These are phyloP conservation scores for Codiaeum variegatum DNA, from an alignment of 441 rosid genomes.

Conservation along the genomic window DNA sequence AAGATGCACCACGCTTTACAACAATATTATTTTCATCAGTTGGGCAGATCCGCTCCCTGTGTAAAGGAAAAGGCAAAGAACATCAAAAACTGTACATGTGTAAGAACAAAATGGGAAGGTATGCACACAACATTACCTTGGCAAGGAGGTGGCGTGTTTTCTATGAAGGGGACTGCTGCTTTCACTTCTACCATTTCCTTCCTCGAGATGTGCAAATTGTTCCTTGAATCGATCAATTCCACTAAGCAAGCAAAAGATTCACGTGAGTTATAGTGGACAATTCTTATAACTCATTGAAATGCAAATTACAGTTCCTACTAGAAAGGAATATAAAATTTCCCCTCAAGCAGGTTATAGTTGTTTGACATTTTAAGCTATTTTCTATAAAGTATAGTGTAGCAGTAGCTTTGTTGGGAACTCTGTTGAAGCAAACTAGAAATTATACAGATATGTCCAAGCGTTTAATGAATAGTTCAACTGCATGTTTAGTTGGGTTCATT, in stretches of 20 bases:
- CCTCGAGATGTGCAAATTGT: slow-evolving; percentile 94
- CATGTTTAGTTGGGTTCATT: neutral
- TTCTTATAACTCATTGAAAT: neutral
- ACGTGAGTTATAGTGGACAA: neutral
- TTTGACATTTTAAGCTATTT: too few relatives aligned
- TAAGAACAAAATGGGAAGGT: slow-evolving; percentile 10
- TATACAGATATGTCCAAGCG: neutral
- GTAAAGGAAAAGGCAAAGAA: slow-evolving; percentile 8
- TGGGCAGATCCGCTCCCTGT: slow-evolving; percentile 71
- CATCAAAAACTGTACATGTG: neutral
- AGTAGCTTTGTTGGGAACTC: neutral
- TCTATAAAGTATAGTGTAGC: neutral
- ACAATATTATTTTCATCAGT: slow-evolving; percentile 39
- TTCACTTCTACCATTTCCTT: slow-evolving; percentile 54
- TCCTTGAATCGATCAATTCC: slow-evolving; percentile 82
- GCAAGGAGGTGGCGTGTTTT: slow-evolving; percentile 86
- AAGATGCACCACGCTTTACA: slow-evolving; percentile 33
- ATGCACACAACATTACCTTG: slow-evolving; percentile 49
- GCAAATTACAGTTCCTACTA: neutral
- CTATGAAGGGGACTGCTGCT: slow-evolving; percentile 54
- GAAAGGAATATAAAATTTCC: neutral
- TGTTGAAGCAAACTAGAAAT: neutral
- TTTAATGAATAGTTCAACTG: neutral
- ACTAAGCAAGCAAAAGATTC: slow-evolving; percentile 35
- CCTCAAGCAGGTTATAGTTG: neutral